Percentiles rank a stretch among this genome's conserved stretches.
Evolutionary conservation across 805 yeast genomes (phyloP).

Genomic region (Suhomyces xylopsoci): DNA sequence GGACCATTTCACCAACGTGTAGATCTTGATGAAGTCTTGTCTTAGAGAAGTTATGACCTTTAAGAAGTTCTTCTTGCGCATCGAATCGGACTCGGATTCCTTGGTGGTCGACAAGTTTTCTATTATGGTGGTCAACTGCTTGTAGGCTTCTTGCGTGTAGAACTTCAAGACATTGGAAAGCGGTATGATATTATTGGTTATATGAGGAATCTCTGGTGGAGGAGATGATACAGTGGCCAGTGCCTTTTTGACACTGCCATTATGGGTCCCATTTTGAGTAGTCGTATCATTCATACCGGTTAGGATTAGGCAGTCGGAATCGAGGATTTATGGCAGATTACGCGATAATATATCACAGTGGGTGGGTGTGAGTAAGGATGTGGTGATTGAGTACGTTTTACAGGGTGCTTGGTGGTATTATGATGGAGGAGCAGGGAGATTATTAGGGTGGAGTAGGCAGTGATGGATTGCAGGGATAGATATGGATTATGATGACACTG

Average conservation of each 20-base stretch:
- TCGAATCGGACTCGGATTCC: conserved; percentile 50
- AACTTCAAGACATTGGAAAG: conserved; percentile 56
- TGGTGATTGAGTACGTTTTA: background rate
- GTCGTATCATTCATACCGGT: conserved; percentile 1
- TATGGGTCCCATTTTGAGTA: conserved; percentile 1
- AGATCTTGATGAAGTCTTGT: conserved; percentile 79
- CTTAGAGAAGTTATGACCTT: conserved; percentile 68
- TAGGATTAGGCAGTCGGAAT: background rate
- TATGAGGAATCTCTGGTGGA: conserved; percentile 60
- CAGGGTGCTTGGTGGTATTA: background rate
- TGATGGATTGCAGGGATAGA: background rate
- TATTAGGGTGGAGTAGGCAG: background rate
- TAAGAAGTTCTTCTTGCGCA: conserved; percentile 66
- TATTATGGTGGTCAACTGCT: conserved; percentile 57
- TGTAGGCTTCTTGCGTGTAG: conserved; percentile 59
- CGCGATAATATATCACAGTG: background rate
- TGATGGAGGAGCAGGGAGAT: background rate
- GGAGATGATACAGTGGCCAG: background rate
- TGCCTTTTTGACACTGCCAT: background rate
- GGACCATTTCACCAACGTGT: conserved; percentile 89
- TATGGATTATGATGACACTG: background rate
- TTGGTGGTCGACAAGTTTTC: conserved; percentile 53
- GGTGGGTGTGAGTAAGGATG: background rate
- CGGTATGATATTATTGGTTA: conserved; percentile 67
- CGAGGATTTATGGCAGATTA: background rate